phyloP scores from a whole-genome alignment of 2,329 filamentous ascomycete genomes.

The Chaetothyriales sp. region DNA sequence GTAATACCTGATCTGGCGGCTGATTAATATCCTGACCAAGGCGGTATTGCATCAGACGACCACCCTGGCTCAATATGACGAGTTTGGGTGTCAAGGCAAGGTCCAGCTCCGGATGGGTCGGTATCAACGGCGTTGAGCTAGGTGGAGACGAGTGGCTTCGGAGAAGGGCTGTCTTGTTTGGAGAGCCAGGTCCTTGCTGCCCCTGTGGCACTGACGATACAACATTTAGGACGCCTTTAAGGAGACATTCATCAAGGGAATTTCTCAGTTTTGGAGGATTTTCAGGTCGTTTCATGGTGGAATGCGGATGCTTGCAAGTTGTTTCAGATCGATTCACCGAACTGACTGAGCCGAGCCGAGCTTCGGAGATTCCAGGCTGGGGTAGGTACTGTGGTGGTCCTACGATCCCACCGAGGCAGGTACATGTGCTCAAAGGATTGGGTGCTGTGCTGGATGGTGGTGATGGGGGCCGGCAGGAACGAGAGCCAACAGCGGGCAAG shows the following conservation, averaged over 20 bases:
- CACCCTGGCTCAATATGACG: constrained; percentile 31
- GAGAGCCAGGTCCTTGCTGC: neutral
- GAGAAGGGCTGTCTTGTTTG: neutral
- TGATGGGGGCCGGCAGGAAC: neutral
- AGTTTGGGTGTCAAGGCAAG: constrained; percentile 22
- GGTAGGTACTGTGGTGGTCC: neutral
- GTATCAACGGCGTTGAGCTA: neutral
- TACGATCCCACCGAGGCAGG: neutral
- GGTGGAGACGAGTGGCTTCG: neutral
- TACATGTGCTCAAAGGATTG: neutral
- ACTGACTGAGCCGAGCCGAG: neutral
- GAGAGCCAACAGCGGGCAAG: neutral
- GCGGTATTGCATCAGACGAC: constrained; percentile 34
- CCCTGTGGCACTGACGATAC: neutral
- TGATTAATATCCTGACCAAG: constrained; percentile 32
- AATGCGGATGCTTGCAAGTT: neutral
- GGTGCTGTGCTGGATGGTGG: neutral
- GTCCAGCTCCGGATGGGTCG: neutral
- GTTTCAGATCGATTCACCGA: neutral
- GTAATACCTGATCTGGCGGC: constrained; percentile 34
- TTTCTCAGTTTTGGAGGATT: neutral
- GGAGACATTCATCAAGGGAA: neutral
- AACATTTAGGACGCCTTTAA: neutral
- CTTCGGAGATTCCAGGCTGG: neutral
- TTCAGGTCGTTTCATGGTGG: neutral